phyloP scores from a whole-genome alignment of 805 yeast species.

The Vanderwaltozyma polyspora region DNA sequence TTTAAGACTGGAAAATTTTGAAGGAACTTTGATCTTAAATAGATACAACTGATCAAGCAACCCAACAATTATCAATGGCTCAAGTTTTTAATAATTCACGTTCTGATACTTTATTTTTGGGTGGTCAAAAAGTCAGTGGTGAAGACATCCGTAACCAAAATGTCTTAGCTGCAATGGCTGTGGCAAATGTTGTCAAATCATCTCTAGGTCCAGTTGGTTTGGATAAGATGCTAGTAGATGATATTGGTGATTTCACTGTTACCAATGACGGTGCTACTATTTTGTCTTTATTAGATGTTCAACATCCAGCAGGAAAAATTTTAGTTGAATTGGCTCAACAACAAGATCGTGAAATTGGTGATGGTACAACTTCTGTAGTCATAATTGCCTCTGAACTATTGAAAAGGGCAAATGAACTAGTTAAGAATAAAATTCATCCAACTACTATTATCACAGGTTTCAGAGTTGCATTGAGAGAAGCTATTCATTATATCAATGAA shows the following conservation, averaged over 20 bases:
- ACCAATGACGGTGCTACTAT: conserved; percentile 99
- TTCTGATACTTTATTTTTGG: conserved; percentile 86
- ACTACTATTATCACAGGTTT: conserved; percentile 96
- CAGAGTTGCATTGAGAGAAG: conserved; percentile 86
- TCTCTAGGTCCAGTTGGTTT: conserved; percentile 97
- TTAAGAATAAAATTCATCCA: conserved; percentile 90
- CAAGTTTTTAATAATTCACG: conserved; percentile 69
- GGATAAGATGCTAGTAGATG: conserved; percentile 97
- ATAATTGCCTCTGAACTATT: conserved; percentile 88
- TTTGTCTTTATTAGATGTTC: conserved; percentile 79
- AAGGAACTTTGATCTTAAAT: no score
- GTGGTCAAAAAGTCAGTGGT: conserved; percentile 93
- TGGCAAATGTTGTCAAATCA: conserved; percentile 71
- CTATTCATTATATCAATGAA: conserved; percentile 74
- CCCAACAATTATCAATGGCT: no score
- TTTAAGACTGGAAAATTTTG: no score
- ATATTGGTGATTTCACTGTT: conserved; percentile 96
- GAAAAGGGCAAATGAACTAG: conserved; percentile 87
- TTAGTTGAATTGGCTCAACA: conserved; percentile 95
- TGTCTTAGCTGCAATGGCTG: conserved; percentile 84
- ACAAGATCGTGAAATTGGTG: conserved; percentile 98
- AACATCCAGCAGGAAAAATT: conserved; percentile 98
- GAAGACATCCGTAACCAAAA: conserved; percentile 95
- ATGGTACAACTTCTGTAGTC: conserved; percentile 96
- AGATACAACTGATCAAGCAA: no score